Evolutionary conservation across 164 flowering plant species (phyloP), one percentile per base, ranked within the genome.

Genomic region (Piper betle): DNA sequence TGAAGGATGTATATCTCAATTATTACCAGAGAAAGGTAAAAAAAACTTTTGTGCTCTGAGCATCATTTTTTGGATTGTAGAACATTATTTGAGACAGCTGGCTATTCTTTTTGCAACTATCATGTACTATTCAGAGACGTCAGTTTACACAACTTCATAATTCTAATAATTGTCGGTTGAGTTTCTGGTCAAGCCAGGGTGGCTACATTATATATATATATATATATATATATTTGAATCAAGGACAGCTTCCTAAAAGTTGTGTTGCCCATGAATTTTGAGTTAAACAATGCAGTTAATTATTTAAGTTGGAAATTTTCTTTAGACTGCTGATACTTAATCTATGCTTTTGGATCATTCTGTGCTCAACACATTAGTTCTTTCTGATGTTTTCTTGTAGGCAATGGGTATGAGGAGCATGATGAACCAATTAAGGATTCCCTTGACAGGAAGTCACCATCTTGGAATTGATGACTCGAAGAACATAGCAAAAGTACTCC

Each of bases 391-490:
- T 67, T 65, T 38, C 61, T 73, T 46, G 64, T 64, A 93, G 96
- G 97, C 97, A 55, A 70, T 85, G 12, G 99, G 99, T 71, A 93
- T 93, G 99, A 64, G 75, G 78, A 71, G 86, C 41, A 86, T 93
- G 99, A 80, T 93, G 89, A 81, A 74, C 63, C 76, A 82, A 70
- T 84, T 84, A 33, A 62, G 63, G 61, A 79, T 93, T 15, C 82
- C 80, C 38, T 68, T 77, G 64, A 42, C 81, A 56, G 99, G 96
- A 75, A 90, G 91, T 68, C 99, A 93, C 71, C 99, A 93, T 80
- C 91, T 93, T 52, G 97, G 99, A 12, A 82, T 93, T 19, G 99
- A 93, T 72, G 99, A 93, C 67, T 68, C 97, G 3, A 90, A 81
- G 76, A 93, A 93, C 78, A 86, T 93, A 56, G 75, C 84, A 2